These are phyloP conservation scores for Aspergillus ruber DNA, from an alignment of 2,329 filamentous ascomycete genomes.

Conservation along the genomic window DNA sequence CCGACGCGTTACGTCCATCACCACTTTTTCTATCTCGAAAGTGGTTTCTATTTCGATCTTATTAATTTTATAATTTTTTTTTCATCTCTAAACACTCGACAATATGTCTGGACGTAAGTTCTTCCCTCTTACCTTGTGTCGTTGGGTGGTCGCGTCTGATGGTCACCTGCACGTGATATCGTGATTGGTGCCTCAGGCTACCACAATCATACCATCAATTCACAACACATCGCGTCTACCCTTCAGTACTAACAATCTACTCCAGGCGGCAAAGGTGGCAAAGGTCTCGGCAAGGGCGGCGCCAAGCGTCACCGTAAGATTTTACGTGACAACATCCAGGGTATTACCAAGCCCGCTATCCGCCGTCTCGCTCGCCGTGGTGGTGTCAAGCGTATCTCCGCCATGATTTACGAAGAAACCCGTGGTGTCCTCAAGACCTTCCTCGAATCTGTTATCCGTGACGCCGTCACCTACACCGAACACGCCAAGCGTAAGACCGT, in stretches of 20 bases:
- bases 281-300: conserved; percentile 96
- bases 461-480: conserved; percentile 75
- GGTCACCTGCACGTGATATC: conserved; percentile 21
- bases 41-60: conserved; percentile 12
- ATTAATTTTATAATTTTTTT: conserved; percentile 9
- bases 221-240: neutral
- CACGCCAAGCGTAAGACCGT: conserved; percentile 65
- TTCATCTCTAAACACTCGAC: conserved; percentile 8
- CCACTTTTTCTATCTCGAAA: conserved; percentile 6
- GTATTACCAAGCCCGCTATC: conserved; percentile 98
- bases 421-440: conserved; percentile 77
- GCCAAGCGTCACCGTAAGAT: conserved; percentile 99
- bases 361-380: conserved; percentile 98
- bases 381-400: conserved; percentile 99
- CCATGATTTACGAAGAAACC: conserved; percentile 84
- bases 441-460: conserved; percentile 74
- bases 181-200: conserved; percentile 12
- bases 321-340: conserved; percentile 99
- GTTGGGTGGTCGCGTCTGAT: conserved; percentile 3
- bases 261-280: conserved; percentile 87
- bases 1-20: conserved; percentile 14
- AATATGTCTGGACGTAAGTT: conserved; percentile 40
- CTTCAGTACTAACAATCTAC: conserved; percentile 13
- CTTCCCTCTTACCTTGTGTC: conserved; percentile 4
- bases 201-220: conserved; percentile 2